Conservation (phyloP, 1,139 yeast genomes). For the Meyerozyma guilliermondii region DNA sequence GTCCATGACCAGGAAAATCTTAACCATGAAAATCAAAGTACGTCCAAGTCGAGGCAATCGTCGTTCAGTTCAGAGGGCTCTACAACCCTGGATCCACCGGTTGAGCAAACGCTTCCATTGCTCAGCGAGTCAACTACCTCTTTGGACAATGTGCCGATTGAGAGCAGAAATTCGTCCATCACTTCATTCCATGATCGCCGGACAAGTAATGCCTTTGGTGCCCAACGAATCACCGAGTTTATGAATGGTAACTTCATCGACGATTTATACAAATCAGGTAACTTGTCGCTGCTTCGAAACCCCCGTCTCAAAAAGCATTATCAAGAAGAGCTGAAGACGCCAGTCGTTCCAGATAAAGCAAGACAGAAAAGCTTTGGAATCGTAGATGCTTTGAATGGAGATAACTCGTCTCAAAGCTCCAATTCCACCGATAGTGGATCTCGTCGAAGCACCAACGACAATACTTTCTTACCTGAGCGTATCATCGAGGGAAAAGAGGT, state of each 20-base stretch:
- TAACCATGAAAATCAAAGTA: background rate
- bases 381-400: slow-evolving; percentile 8
- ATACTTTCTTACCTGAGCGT: slow-evolving; percentile 4
- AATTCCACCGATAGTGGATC: slow-evolving; percentile 3
- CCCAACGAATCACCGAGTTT: slow-evolving; percentile 20
- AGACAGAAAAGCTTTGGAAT: slow-evolving; percentile 27
- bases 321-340: slow-evolving; percentile 14
- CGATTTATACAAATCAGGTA: slow-evolving; percentile 18
- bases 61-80: slow-evolving; percentile 23
- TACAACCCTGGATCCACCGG: slow-evolving; percentile 16
- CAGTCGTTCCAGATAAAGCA: slow-evolving; percentile 4
- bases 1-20: background rate
- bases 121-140: slow-evolving; percentile 29
- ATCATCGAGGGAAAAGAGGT: slow-evolving; percentile 6
- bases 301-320: slow-evolving; percentile 35
- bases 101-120: slow-evolving; percentile 38
- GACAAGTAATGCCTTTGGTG: slow-evolving; percentile 12
- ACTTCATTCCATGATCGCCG: slow-evolving; percentile 26
- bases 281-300: slow-evolving; percentile 25
- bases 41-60: slow-evolving; percentile 13
- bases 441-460: slow-evolving; percentile 3
- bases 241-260: slow-evolving; percentile 22
- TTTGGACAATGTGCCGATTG: slow-evolving; percentile 6
- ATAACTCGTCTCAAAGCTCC: slow-evolving; percentile 4
- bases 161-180: slow-evolving; percentile 19